These are phyloP conservation scores for Gynandropsis gynandra DNA, from an alignment of 345 rosid species.

Conservation along the genomic window DNA sequence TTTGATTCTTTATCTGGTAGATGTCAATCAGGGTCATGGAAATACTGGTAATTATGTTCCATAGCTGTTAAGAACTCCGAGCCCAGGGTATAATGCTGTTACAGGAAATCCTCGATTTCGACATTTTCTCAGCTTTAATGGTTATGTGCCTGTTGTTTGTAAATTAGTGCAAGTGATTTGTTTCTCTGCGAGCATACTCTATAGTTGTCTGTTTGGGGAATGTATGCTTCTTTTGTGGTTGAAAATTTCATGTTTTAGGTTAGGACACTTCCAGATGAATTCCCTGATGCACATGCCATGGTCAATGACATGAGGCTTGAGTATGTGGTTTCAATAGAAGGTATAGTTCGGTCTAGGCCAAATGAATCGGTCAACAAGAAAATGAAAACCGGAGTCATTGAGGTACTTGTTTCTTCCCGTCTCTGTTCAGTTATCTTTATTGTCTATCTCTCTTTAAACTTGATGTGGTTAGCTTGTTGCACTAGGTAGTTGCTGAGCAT, in stretches of 20 bases:
- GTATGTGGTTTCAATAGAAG: constrained; percentile 74
- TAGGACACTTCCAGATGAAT: constrained; percentile 70
- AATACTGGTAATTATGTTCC: neutral
- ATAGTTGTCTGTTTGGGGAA: constrained; percentile 5
- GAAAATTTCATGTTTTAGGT: constrained; percentile 34
- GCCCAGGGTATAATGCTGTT: neutral
- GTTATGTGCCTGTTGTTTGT: neutral
- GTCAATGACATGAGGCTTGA: constrained; percentile 72
- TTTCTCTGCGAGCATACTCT: constrained; percentile 5
- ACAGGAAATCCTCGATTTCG: neutral
- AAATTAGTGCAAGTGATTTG: neutral
- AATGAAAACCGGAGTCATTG: constrained; percentile 74
- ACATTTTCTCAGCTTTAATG: neutral
- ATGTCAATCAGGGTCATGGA: too few species aligned
- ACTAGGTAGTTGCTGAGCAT: constrained; percentile 73
- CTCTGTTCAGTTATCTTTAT: neutral
- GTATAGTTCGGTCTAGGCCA: constrained; percentile 67
- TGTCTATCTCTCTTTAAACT: constrained; percentile 6
- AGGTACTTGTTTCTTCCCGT: constrained; percentile 31
- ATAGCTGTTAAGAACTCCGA: neutral
- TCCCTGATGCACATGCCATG: constrained; percentile 70
- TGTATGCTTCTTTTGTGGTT: constrained; percentile 5
- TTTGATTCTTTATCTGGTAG: too few species aligned
- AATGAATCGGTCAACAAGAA: constrained; percentile 69
- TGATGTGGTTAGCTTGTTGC: constrained; percentile 17